Evolutionary conservation across 495 filamentous ascomycete genomes (phyloP).

Genomic region (Sabuloglossum arenarium): DNA sequence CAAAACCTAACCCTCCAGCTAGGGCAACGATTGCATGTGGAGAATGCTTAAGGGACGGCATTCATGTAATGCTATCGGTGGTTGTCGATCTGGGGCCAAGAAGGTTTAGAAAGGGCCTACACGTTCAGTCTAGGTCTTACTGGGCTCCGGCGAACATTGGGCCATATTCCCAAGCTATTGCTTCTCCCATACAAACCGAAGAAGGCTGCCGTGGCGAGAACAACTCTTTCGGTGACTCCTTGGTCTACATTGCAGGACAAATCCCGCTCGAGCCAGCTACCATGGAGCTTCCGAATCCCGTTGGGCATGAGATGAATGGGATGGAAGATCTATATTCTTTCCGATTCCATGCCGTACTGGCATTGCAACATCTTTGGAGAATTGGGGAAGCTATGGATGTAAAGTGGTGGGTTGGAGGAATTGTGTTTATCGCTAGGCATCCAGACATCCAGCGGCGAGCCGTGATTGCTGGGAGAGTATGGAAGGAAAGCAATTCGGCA

Average conservation of each 20-base stretch:
- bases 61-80: conserved; percentile 40
- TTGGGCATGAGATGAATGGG: conserved; percentile 5
- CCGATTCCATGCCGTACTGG: conserved; percentile 32
- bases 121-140: conserved; percentile 86
- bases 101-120: conserved; percentile 34
- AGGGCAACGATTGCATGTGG: conserved; percentile 69
- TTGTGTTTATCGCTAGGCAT: conserved; percentile 41
- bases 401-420: conserved; percentile 45
- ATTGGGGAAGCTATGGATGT: conserved; percentile 56
- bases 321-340: conserved; percentile 10
- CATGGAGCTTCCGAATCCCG: conserved; percentile 36
- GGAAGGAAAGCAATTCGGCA: conserved; percentile 18
- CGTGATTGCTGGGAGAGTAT: conserved; percentile 24
- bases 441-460: conserved; percentile 17
- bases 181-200: conserved; percentile 24
- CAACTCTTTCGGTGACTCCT: not conserved
- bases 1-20: conserved; percentile 60
- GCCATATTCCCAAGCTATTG: conserved; percentile 83
- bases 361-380: conserved; percentile 78
- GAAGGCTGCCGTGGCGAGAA: conserved; percentile 9
- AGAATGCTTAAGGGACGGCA: conserved; percentile 28
- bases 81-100: conserved; percentile 20
- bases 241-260: conserved; percentile 63
- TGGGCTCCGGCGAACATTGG: conserved; percentile 98
- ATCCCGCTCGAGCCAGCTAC: conserved; percentile 69